phyloP scores from a whole-genome alignment of 2,329 filamentous ascomycete genomes.

The Cadophora gregata region DNA sequence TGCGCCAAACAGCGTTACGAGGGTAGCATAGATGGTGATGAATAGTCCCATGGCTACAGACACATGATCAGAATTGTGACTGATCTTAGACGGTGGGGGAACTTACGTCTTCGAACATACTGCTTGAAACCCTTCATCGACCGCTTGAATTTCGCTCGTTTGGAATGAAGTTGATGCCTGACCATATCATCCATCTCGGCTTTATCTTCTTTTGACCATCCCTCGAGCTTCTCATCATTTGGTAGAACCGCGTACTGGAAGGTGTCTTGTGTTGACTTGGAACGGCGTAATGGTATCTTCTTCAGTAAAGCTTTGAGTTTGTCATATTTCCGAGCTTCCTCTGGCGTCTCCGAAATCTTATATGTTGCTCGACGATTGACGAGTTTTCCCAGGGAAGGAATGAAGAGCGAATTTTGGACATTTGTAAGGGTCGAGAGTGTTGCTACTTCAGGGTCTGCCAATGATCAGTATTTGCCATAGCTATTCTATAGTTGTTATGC shows the following conservation, averaged over 20 bases:
- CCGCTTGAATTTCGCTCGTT: constrained; percentile 78
- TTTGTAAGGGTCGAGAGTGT: constrained; percentile 86
- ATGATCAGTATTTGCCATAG: constrained; percentile 35
- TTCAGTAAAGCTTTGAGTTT: constrained; percentile 36
- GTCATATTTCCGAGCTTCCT: constrained; percentile 34
- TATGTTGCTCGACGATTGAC: constrained; percentile 66
- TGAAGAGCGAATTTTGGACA: constrained; percentile 86
- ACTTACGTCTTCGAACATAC: constrained; percentile 73
- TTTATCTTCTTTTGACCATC: constrained; percentile 78
- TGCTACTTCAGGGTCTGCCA: constrained; percentile 78
- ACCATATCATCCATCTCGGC: constrained; percentile 82
- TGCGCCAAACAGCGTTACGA: constrained; percentile 85
- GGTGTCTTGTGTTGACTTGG: constrained; percentile 46
- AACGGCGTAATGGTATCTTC: constrained; percentile 17
- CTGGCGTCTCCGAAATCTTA: constrained; percentile 29
- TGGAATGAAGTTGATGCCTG: constrained; percentile 85
- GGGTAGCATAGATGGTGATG: constrained; percentile 79
- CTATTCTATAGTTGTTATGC: no score
- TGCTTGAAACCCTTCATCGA: constrained; percentile 79
- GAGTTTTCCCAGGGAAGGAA: constrained; percentile 75
- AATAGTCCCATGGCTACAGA: constrained; percentile 73
- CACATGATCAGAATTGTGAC: constrained; percentile 2
- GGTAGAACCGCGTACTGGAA: constrained; percentile 80
- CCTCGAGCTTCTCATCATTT: constrained; percentile 71
- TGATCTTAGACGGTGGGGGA: background rate